Percentiles rank a stretch among this genome's conserved stretches.
These are phyloP conservation scores for Setomelanomma holmii DNA, from an alignment of 2,329 filamentous ascomycete genomes.

Conservation along the genomic window DNA sequence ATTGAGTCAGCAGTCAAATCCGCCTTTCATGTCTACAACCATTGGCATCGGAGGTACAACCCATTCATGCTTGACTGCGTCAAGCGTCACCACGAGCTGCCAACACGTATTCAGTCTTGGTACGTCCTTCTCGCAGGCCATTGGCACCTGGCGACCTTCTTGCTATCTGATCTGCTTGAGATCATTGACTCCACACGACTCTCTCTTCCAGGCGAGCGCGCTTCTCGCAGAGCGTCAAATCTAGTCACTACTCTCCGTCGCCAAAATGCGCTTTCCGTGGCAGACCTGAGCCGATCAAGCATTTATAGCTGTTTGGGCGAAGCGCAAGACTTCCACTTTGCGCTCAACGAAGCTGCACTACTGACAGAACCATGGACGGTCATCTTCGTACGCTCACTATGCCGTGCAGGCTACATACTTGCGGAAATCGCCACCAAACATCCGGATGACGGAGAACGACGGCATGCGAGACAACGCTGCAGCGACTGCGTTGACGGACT, in stretches of 20 bases:
- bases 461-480: slow-evolving; percentile 46
- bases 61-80: slow-evolving; percentile 62
- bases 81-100: slow-evolving; percentile 57
- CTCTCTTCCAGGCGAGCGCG: slow-evolving; percentile 50
- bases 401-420: slow-evolving; percentile 7
- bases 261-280: slow-evolving; percentile 53
- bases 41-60: slow-evolving; percentile 62
- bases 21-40: slow-evolving; percentile 59
- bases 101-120: slow-evolving; percentile 64
- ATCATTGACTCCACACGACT: slow-evolving; percentile 55
- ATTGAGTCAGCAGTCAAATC: slow-evolving; percentile 59
- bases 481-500: slow-evolving; percentile 60
- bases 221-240: slow-evolving; percentile 56
- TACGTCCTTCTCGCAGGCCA: slow-evolving; percentile 64
- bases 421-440: slow-evolving; percentile 19
- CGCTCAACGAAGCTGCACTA: slow-evolving; percentile 61
- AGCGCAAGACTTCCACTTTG: slow-evolving; percentile 58
- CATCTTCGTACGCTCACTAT: slow-evolving; percentile 37
- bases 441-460: slow-evolving; percentile 1
- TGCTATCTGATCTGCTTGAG: slow-evolving; percentile 61
- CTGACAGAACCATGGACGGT: slow-evolving; percentile 67
- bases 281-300: slow-evolving; percentile 28
- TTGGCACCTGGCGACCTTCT: slow-evolving; percentile 63
- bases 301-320: slow-evolving; percentile 20
- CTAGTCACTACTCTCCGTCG: slow-evolving; percentile 33